A percentile compares a stretch with the other conserved stretches of the same genome.
These are phyloP conservation scores for Elaphomyces granulatus DNA, from an alignment of 495 filamentous ascomycete genomes.

Conservation along the genomic window DNA sequence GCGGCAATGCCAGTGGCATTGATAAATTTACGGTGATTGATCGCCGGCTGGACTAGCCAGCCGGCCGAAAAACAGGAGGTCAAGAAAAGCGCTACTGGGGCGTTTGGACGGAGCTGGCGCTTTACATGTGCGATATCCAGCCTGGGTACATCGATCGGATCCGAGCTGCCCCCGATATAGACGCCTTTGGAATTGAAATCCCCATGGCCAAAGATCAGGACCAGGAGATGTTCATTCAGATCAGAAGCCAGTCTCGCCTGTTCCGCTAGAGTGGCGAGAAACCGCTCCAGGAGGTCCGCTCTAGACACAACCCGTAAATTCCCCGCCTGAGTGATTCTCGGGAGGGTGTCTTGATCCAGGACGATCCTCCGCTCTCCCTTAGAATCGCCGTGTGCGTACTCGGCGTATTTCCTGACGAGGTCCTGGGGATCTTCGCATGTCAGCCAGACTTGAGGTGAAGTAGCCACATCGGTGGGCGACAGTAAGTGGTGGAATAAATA, in stretches of 20 bases:
- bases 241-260: neutral
- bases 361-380: conserved; percentile 8
- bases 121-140: neutral
- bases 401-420: conserved; percentile 9
- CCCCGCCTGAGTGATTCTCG: neutral
- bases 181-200: neutral
- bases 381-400: conserved; percentile 9
- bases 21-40: neutral
- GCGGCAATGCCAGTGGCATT: conserved; percentile 6
- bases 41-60: conserved; percentile 5
- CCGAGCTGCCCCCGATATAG: neutral
- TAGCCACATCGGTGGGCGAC: neutral
- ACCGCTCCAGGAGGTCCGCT: conserved; percentile 2
- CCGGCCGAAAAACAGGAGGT: conserved; percentile 6
- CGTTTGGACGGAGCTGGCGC: neutral
- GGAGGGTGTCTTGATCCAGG: conserved; percentile 5
- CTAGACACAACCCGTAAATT: conserved; percentile 3
- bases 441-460: conserved; percentile 9
- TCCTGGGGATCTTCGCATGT: conserved; percentile 3
- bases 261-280: conserved; percentile 2
- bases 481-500: conserved; percentile 14
- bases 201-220: conserved; percentile 9
- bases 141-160: neutral
- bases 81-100: conserved; percentile 3
- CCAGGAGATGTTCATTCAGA: conserved; percentile 1